Evolutionary conservation across 208 protist species (phyloP).

Genomic region (Porcisia hertigi): DNA sequence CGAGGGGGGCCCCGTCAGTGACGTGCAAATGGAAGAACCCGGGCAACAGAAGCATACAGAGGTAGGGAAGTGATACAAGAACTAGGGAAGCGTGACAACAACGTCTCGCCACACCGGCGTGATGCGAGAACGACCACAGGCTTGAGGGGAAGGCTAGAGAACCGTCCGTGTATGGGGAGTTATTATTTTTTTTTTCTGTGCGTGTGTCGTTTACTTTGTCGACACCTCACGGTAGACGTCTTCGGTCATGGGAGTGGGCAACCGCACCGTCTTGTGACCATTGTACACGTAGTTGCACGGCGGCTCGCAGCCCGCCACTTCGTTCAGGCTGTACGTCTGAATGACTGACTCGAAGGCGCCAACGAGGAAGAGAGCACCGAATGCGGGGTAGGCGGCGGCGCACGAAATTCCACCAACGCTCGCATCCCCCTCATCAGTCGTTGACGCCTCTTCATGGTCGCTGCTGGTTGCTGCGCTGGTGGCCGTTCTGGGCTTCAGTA

Average conservation of each 20-base stretch:
- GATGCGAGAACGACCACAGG: neutral
- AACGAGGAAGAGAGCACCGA: conserved; percentile 72
- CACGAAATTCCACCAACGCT: conserved; percentile 55
- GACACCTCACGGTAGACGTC: conserved; percentile 34
- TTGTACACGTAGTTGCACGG: conserved; percentile 77
- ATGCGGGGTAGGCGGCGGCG: conserved; percentile 53
- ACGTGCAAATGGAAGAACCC: neutral
- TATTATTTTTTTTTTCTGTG: neutral
- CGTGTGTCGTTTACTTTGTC: neutral
- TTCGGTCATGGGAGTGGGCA: conserved; percentile 36
- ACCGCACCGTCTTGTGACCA: conserved; percentile 70
- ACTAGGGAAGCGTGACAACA: neutral
- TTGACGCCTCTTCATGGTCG: neutral
- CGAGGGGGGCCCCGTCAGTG: neutral
- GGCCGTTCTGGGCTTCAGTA: conserved; percentile 1
- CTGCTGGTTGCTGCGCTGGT: neutral
- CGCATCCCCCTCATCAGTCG: conserved; percentile 13
- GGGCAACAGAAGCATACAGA: neutral
- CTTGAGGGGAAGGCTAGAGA: neutral
- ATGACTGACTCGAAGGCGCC: conserved; percentile 70
- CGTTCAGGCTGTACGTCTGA: conserved; percentile 60
- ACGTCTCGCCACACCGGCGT: neutral
- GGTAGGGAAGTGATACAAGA: neutral
- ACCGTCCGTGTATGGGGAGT: neutral
- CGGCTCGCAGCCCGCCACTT: conserved; percentile 71